Conservation (phyloP, 495 filamentous ascomycete species). For the Pyrenula massariospora region DNA sequence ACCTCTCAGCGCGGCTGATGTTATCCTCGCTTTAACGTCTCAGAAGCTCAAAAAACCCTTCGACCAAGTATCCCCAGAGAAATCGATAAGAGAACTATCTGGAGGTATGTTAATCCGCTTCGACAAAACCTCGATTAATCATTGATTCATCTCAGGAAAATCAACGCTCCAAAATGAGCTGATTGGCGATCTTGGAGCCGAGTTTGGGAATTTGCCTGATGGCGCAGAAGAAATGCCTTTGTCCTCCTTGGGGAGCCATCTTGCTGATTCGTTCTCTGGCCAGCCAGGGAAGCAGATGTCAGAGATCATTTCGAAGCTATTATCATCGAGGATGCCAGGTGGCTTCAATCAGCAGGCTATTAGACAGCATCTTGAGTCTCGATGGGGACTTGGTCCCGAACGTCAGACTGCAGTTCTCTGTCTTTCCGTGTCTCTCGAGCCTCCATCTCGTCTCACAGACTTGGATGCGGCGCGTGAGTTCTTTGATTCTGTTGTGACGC, state of each 20-base stretch:
- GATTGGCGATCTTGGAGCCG: conserved; percentile 88
- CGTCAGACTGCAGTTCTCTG: conserved; percentile 86
- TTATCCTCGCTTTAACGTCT: conserved; percentile 79
- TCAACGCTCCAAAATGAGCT: conserved; percentile 97
- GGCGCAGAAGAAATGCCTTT: conserved; percentile 96
- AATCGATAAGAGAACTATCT: conserved; percentile 97
- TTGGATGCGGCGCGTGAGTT: conserved; percentile 86
- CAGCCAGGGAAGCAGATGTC: conserved; percentile 95
- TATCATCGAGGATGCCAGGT: conserved; percentile 98
- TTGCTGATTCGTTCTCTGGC: conserved; percentile 92
- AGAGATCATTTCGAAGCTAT: conserved; percentile 81
- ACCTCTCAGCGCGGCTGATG: conserved; percentile 76
- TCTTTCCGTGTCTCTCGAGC: conserved; percentile 86
- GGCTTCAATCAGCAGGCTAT: conserved; percentile 96
- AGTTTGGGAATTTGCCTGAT: conserved; percentile 95
- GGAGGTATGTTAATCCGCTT: conserved; percentile 76
- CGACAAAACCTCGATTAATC: too few relatives aligned
- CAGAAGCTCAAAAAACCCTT: conserved; percentile 97
- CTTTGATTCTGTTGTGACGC: conserved; percentile 74
- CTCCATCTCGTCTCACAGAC: conserved; percentile 71
- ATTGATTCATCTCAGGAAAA: too few relatives aligned
- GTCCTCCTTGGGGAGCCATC: conserved; percentile 92
- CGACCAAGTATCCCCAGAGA: conserved; percentile 79
- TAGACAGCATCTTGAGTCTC: conserved; percentile 84
- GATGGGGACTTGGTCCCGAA: conserved; percentile 81